Conservation (phyloP, 2,329 filamentous ascomycete genomes). For the Gyromitra esculenta region DNA sequence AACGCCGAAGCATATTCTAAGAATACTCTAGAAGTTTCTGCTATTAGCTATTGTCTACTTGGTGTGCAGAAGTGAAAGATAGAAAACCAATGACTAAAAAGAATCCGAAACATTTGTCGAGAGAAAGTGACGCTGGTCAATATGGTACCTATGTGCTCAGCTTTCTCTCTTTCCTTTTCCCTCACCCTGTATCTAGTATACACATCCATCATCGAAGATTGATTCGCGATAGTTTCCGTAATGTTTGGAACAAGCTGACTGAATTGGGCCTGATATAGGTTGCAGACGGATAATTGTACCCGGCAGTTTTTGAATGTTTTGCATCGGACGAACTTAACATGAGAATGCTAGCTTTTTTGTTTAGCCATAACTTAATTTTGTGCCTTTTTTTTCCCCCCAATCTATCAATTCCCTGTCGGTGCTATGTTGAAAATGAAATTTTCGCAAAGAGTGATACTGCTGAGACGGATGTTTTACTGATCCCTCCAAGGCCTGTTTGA, state of each 20-base stretch:
- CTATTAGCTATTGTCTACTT: conserved; percentile 2
- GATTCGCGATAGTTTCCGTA: conserved; percentile 18
- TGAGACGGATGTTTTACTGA: conserved; percentile 41
- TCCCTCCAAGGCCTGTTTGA: conserved; percentile 18
- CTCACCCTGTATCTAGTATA: conserved; percentile 8
- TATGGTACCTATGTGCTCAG: conserved; percentile 11
- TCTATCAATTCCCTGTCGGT: conserved; percentile 35
- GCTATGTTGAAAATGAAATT: conserved; percentile 23
- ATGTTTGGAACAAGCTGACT: conserved; percentile 19
- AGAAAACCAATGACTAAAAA: not conserved
- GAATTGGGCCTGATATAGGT: conserved; percentile 16
- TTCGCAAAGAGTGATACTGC: conserved; percentile 22
- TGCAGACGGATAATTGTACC: conserved; percentile 42
- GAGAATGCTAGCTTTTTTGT: conserved; percentile 40
- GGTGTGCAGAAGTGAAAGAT: not conserved
- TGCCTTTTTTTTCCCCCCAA: conserved; percentile 13
- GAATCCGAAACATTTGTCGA: conserved; percentile 13
- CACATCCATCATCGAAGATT: conserved; percentile 23
- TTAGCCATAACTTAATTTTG: conserved; percentile 45
- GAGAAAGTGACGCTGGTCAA: not conserved
- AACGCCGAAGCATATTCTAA: conserved; percentile 3
- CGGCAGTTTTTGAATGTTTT: conserved; percentile 38
- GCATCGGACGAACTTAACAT: conserved; percentile 35
- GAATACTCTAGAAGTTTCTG: not conserved
- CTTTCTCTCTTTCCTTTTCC: conserved; percentile 3